Conservation (phyloP, 208 protist species). For the Acanthamoeba healyi region DNA sequence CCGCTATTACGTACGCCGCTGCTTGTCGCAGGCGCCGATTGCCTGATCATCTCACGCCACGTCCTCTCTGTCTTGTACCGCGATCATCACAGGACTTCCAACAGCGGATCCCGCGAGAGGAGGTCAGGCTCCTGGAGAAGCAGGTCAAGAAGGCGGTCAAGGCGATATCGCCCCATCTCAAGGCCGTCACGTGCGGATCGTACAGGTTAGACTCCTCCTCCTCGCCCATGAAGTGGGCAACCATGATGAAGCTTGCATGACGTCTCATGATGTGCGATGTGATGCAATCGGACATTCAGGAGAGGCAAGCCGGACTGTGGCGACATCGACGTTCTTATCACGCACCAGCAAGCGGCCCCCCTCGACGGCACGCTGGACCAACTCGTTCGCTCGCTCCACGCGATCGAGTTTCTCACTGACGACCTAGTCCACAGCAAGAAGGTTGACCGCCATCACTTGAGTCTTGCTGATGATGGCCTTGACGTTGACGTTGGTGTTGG, state of each 20-base stretch:
- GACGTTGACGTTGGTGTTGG: no score
- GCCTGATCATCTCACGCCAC: no score
- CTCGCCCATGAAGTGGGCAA: no score
- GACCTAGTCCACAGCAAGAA: constrained; percentile 29
- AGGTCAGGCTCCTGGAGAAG: constrained; percentile 20
- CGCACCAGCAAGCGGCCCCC: constrained; percentile 25
- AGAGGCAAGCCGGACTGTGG: constrained; percentile 63
- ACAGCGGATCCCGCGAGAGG: constrained; percentile 56
- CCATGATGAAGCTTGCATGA: no score
- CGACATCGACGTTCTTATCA: constrained; percentile 68
- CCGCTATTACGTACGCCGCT: constrained; percentile 41
- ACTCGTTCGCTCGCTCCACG: constrained; percentile 14
- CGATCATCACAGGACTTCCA: constrained; percentile 33
- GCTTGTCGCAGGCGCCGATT: neutral
- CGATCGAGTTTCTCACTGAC: constrained; percentile 12
- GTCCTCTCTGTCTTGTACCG: no score
- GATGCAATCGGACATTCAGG: no score
- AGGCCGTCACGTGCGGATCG: constrained; percentile 69
- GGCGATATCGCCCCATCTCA: constrained; percentile 66
- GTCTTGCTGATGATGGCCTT: neutral
- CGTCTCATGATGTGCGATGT: no score
- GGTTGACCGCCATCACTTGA: neutral
- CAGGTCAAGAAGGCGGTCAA: constrained; percentile 31
- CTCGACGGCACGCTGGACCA: constrained; percentile 58
- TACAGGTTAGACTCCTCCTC: neutral